Conservation (phyloP, 2,329 filamentous ascomycete species). For the Colletotrichum plurivorum region DNA sequence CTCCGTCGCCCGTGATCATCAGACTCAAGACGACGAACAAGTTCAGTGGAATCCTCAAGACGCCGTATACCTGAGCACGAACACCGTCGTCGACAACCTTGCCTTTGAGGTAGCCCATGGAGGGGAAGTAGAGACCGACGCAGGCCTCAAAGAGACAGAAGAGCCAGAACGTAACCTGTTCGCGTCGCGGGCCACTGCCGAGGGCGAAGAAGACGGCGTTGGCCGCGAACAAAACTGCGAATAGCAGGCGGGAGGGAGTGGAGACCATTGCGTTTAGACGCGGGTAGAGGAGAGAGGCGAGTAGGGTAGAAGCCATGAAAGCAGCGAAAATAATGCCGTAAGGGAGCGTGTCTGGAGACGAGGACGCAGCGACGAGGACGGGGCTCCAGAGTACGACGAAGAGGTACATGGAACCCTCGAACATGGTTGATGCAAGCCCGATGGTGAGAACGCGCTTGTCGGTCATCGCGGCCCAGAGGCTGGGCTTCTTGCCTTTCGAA, state of each 20-base stretch:
- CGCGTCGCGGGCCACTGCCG: conserved; percentile 47
- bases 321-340: conserved; percentile 70
- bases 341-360: conserved; percentile 45
- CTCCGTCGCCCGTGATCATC: conserved; percentile 50
- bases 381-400: conserved; percentile 74
- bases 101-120: conserved; percentile 67
- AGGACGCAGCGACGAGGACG: conserved; percentile 58
- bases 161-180: conserved; percentile 63
- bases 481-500: conserved; percentile 34
- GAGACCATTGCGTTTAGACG: conserved; percentile 34
- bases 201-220: conserved; percentile 55
- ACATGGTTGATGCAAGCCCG: conserved; percentile 66
- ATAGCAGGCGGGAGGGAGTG: conserved; percentile 46
- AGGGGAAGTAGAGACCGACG: conserved; percentile 70
- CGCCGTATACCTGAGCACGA: conserved; percentile 66
- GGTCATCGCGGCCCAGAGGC: conserved; percentile 45
- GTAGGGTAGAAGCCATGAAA: conserved; percentile 72
- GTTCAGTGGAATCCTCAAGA: conserved; percentile 71
- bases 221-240: conserved; percentile 55
- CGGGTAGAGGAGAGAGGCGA: conserved; percentile 68
- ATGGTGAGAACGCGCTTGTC: conserved; percentile 65
- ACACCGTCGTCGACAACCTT: conserved; percentile 66
- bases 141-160: conserved; percentile 70
- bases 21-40: conserved; percentile 67
- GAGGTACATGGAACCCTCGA: conserved; percentile 72